Evolutionary conservation across 148 eudicot species (phyloP).

Genomic region (Cornus suecica): DNA sequence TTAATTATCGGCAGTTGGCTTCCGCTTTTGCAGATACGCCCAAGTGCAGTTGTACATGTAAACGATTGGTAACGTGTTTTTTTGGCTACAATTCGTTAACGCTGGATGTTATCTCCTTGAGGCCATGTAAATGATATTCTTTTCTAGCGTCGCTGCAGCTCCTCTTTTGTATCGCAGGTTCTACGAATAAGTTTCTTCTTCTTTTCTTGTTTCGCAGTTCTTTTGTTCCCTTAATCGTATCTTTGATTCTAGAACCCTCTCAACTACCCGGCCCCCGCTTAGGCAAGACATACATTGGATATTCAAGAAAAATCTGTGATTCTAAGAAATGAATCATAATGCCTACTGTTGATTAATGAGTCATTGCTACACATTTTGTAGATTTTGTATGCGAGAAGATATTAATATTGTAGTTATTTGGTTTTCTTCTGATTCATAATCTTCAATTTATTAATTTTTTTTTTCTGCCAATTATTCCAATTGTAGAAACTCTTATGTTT

Average conservation of each 20-base stretch:
- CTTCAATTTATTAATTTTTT: too few relatives aligned
- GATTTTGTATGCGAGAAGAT: neutral
- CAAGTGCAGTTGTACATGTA: neutral
- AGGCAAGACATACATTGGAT: too few relatives aligned
- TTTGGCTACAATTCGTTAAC: neutral
- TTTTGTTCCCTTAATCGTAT: neutral
- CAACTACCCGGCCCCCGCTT: too few relatives aligned
- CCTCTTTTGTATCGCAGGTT: neutral
- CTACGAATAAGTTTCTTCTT: neutral
- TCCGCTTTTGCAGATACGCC: neutral
- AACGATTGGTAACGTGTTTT: neutral
- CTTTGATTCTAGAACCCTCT: neutral
- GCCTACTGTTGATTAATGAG: neutral
- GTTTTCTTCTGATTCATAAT: neutral
- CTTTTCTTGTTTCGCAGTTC: neutral
- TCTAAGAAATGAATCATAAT: neutral
- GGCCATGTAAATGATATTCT: neutral
- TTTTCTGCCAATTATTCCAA: too few relatives aligned
- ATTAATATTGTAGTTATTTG: neutral
- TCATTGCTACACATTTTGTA: neutral
- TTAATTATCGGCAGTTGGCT: neutral
- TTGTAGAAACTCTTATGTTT: too few relatives aligned
- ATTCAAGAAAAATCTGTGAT: too few relatives aligned
- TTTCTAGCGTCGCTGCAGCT: neutral
- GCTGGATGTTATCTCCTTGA: neutral